Evolutionary conservation across 192 early-diverging fungal genomes (phyloP).

Genomic region (Nowakowskiella sp.): DNA sequence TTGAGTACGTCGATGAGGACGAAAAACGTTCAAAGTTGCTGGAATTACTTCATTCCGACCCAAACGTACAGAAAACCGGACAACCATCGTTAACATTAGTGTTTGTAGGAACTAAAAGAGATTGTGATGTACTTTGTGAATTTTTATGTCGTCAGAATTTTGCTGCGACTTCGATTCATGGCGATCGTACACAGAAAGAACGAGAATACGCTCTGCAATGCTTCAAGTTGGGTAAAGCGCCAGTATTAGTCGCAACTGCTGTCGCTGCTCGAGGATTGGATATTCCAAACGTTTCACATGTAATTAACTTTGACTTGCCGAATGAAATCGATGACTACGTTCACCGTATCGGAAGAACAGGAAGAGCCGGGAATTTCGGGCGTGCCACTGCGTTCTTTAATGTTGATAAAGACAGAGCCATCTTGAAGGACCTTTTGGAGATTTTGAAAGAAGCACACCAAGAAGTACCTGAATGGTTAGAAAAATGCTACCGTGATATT

Average conservation of each 20-base stretch:
- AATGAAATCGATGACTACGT: constrained; percentile 81
- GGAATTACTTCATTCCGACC: constrained; percentile 42
- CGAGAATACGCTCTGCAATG: constrained; percentile 68
- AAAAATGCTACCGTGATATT: constrained; percentile 28
- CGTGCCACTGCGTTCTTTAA: constrained; percentile 17
- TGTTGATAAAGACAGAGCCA: constrained; percentile 61
- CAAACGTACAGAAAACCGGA: constrained; percentile 10
- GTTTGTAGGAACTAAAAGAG: constrained; percentile 84
- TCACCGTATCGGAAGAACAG: constrained; percentile 86
- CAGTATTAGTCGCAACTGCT: constrained; percentile 83
- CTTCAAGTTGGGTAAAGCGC: constrained; percentile 60
- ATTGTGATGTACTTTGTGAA: constrained; percentile 70
- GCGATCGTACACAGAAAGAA: constrained; percentile 80
- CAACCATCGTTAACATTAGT: constrained; percentile 58
- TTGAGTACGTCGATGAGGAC: constrained; percentile 73
- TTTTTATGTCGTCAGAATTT: constrained; percentile 56
- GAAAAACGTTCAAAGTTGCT: constrained; percentile 78
- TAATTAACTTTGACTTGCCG: constrained; percentile 76
- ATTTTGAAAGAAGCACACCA: constrained; percentile 91
- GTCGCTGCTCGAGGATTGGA: constrained; percentile 89
- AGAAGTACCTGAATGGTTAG: constrained; percentile 78
- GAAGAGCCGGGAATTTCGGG: constrained; percentile 26
- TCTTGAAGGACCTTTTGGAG: constrained; percentile 78
- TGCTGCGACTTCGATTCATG: constrained; percentile 80
- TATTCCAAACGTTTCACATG: constrained; percentile 38